Percentiles rank a stretch among this genome's conserved stretches.
Evolutionary conservation across 108 stramenopile genomes (phyloP).

Genomic region (Cyclotella atomus): DNA sequence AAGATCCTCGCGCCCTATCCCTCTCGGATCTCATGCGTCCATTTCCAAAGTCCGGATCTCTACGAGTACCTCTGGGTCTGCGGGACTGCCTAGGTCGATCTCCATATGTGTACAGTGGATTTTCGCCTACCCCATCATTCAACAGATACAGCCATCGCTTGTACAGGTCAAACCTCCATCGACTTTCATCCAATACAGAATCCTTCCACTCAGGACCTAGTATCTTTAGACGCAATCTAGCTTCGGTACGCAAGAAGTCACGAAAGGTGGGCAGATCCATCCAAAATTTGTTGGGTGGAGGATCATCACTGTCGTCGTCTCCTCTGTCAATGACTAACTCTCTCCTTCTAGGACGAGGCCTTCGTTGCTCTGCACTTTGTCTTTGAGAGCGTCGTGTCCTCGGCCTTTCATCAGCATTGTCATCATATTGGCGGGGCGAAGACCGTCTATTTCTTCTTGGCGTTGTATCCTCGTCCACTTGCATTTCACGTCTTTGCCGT

Average conservation of each 20-base stretch:
- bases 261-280: constrained; percentile 82
- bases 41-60: constrained; percentile 1
- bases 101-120: constrained; percentile 38
- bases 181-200: constrained; percentile 74
- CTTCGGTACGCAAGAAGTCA: constrained; percentile 66
- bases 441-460: too few relatives aligned
- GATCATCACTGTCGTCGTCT: constrained; percentile 31
- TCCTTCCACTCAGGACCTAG: constrained; percentile 75
- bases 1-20: too few relatives aligned
- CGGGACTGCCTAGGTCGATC: constrained; percentile 24
- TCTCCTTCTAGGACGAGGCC: constrained; percentile 9
- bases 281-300: constrained; percentile 66
- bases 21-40: too few relatives aligned
- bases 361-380: constrained; percentile 9
- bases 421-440: background rate
- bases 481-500: too few relatives aligned
- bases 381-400: background rate
- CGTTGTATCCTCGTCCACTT: too few relatives aligned
- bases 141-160: constrained; percentile 77
- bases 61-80: constrained; percentile 15
- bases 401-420: background rate
- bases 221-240: constrained; percentile 64
- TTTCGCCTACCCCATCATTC: constrained; percentile 73
- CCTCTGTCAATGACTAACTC: constrained; percentile 51
- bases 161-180: constrained; percentile 82